Conservation (phyloP, 257 asterid genomes). For the Nicotiana paniculata region DNA sequence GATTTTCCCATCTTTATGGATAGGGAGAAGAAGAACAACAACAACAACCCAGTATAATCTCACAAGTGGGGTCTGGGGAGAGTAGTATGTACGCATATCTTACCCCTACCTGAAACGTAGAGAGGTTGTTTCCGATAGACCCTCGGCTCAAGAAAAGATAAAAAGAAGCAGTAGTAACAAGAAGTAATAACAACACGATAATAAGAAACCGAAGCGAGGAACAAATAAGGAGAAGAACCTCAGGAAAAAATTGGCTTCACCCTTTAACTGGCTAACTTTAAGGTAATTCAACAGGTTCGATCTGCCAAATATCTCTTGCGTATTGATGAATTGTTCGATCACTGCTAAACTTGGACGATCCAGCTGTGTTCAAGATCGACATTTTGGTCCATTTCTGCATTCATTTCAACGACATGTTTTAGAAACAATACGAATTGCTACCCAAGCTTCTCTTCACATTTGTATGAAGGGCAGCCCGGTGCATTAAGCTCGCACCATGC, state of each 20-base stretch:
- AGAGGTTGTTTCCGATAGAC: no score
- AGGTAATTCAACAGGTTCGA: conserved; percentile 41
- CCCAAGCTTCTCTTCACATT: not conserved
- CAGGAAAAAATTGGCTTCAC: not conserved
- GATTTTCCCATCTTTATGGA: not conserved
- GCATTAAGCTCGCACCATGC: no score
- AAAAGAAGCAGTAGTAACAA: no score
- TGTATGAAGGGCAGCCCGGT: not conserved
- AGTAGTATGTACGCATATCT: no score
- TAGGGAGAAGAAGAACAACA: no score
- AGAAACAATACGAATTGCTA: not conserved
- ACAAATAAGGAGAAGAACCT: not conserved
- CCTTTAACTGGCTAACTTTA: conserved; percentile 6
- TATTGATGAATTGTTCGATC: conserved; percentile 76
- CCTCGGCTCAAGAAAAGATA: no score
- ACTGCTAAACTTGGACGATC: conserved; percentile 82
- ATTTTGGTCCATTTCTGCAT: conserved; percentile 76
- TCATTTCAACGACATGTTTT: not conserved
- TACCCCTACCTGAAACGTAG: no score
- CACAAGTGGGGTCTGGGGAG: no score
- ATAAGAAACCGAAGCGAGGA: no score
- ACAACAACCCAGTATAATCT: no score
- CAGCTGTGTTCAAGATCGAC: conserved; percentile 83
- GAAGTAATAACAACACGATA: no score
- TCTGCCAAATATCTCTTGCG: conserved; percentile 68